These are phyloP conservation scores for Musa schizocarpa DNA, from an alignment of 176 grass and related monocot species.

Conservation along the genomic window DNA sequence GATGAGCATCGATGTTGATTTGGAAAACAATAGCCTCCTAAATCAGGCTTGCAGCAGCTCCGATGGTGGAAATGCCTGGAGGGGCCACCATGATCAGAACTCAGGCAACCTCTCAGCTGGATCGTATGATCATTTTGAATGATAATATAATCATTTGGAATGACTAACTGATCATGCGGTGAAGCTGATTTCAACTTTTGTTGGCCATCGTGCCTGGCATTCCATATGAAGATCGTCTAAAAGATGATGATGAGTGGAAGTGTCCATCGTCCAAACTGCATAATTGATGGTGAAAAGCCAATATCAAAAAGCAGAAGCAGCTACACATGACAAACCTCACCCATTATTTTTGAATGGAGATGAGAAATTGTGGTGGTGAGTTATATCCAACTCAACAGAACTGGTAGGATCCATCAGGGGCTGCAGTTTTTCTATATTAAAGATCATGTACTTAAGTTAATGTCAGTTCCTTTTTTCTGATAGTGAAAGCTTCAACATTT, in stretches of 20 bases:
- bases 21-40: slow-evolving; percentile 42
- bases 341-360: too few species aligned
- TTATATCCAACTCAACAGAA: too few species aligned
- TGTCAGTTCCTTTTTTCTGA: not conserved
- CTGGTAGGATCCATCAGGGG: too few species aligned
- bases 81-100: slow-evolving; percentile 1
- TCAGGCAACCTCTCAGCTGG: not conserved
- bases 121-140: not conserved
- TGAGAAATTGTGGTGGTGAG: too few species aligned
- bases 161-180: not conserved
- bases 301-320: too few species aligned
- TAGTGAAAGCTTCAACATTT: not conserved
- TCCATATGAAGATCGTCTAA: too few species aligned
- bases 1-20: slow-evolving; percentile 71
- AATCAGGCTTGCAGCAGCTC: slow-evolving; percentile 61
- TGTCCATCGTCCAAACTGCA: too few species aligned
- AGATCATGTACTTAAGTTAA: not conserved
- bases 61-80: slow-evolving; percentile 51
- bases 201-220: not conserved
- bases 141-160: not conserved
- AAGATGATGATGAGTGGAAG: too few species aligned
- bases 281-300: too few species aligned
- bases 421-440: not conserved
- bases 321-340: too few species aligned
- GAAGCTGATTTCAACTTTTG: not conserved